Evolutionary conservation across 1,139 yeast genomes (phyloP).

Genomic region (Scheffersomyces segobiensis): DNA sequence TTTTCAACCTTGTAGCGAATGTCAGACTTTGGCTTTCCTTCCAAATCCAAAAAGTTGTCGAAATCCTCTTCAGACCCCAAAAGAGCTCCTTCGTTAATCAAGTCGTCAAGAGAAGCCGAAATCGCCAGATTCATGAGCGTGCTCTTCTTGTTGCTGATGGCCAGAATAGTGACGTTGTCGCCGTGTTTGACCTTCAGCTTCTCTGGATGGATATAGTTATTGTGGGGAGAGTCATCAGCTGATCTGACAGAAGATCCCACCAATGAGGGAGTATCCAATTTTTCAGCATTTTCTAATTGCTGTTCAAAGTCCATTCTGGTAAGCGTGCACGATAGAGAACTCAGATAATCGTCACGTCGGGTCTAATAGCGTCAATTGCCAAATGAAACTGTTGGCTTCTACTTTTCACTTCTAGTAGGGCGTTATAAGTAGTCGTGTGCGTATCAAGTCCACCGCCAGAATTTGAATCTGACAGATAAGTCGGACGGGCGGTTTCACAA

Average conservation of each 20-base stretch:
- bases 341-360: background rate
- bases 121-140: slow-evolving; percentile 23
- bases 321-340: background rate
- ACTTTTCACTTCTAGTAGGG: background rate
- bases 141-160: slow-evolving; percentile 9
- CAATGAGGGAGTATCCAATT: slow-evolving; percentile 52
- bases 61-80: slow-evolving; percentile 58
- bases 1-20: slow-evolving; percentile 28
- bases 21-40: slow-evolving; percentile 52
- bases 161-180: slow-evolving; percentile 1
- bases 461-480: background rate
- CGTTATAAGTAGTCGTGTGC: background rate
- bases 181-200: slow-evolving; percentile 27
- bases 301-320: slow-evolving; percentile 53
- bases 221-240: slow-evolving; percentile 49
- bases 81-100: slow-evolving; percentile 61
- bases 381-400: background rate
- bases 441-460: background rate
- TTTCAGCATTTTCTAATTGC: slow-evolving; percentile 59
- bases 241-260: slow-evolving; percentile 57
- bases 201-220: slow-evolving; percentile 51
- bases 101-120: slow-evolving; percentile 54
- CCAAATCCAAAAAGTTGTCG: slow-evolving; percentile 50
- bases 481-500: background rate
- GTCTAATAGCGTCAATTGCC: background rate